Base-by-base conservation (phyloP, 2,329 filamentous ascomycete species). In the Paecilomyces dactylethromorphus region DNA sequence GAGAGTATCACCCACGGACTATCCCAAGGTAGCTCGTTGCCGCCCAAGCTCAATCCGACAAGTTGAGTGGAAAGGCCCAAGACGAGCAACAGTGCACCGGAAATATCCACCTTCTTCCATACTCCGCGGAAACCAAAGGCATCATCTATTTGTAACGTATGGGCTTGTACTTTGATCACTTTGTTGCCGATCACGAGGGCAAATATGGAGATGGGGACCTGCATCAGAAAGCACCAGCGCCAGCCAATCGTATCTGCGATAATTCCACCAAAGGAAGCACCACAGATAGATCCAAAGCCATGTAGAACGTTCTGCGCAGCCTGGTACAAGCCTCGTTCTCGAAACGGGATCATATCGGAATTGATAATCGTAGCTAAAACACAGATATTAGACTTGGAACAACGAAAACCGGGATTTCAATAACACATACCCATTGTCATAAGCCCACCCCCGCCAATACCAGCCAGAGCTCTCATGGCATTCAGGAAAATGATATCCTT, bases 311-410 rank as follows among this genome's bases (percentile, higher is more conserved):
- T 87, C 62, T 87, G 84, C 10, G 69, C 65, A 13, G 86, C 86
- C 69, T 92, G 89, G 65, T 89, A 92, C 3, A 83, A 82, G 3
- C 88, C 87, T n/a, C 89, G 79, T 61, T 78, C 86, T 76, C 89
- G 83, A 63, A 92, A 89, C 1, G 87, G 87, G 35, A 92, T 87
- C 54, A 91, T 74, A 70, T 92, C 89, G 58, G 86, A 88, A 18
- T 87, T 85, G 61, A 91, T 85, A 57, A 92, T 90, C 5, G 81
- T 85, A 1, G 84, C 73, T 75, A 22, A 3, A 3, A 31, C 33
- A 39, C 8, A 26, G 49, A 5, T 4, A 35, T 50, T 39, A 51
- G 33, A 21, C 18, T 13, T 21, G 21, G 3, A 52, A 33, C 8
- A 18, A 32, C 12, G 39, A 29, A 1, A 8, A 21, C 18, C 8